These are phyloP conservation scores for Agapanthus africanus DNA, from an alignment of 106 monocot species.

Conservation along the genomic window DNA sequence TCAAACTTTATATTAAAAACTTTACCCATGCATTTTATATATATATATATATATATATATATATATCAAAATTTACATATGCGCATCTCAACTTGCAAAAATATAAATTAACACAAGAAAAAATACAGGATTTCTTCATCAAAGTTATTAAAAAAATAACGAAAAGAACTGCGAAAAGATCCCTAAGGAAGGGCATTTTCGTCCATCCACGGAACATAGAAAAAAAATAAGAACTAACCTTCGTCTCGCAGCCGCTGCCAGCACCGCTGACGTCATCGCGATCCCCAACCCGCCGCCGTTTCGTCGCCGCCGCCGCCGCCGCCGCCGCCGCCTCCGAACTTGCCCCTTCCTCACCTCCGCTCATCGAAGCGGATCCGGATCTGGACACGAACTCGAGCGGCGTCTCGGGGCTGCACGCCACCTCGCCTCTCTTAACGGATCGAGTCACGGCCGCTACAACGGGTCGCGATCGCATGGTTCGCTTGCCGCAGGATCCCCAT, in stretches of 20 bases:
- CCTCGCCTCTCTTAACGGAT: not conserved
- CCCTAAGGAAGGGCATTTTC: too few species aligned
- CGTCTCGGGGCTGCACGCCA: conserved; percentile 6
- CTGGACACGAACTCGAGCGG: conserved; percentile 5
- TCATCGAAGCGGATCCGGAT: conserved; percentile 1
- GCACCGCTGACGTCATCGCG: conserved; percentile 7
- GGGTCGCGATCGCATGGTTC: not conserved
- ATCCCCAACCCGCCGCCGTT: not conserved
- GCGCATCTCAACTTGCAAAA: too few species aligned
- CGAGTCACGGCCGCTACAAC: not conserved
- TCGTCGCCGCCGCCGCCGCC: not conserved
- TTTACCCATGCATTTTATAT: too few species aligned
- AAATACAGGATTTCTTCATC: not conserved
- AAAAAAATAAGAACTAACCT: not conserved
- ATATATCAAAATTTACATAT: too few species aligned
- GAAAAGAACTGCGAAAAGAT: too few species aligned
- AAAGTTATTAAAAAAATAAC: not conserved
- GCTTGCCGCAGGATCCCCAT: conserved; percentile 3
- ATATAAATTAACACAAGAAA: too few species aligned
- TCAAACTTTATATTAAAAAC: too few species aligned
- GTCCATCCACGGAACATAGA: not conserved
- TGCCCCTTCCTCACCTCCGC: not conserved
- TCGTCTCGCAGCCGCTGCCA: conserved; percentile 3
- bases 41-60: too few species aligned
- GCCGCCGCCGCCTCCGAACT: not conserved